A percentile compares a stretch with the other conserved stretches of the same genome.
These are phyloP conservation scores for Tetracentron sinense DNA, from an alignment of 164 flowering plant species.

Conservation along the genomic window DNA sequence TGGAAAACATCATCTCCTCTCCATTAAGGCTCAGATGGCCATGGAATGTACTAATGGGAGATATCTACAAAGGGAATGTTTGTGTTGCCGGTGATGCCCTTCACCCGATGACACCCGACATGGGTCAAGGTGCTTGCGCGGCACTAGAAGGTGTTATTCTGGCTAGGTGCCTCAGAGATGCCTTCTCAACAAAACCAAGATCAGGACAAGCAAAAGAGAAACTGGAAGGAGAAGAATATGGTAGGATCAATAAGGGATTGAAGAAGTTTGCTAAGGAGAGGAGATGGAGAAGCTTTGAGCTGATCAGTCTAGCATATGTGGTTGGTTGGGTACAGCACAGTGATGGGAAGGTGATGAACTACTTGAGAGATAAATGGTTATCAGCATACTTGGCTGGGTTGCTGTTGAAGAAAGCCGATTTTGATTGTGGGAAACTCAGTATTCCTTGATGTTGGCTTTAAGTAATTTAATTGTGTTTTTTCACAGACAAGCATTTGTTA, in stretches of 20 bases:
- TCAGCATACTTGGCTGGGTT: constrained; percentile 15
- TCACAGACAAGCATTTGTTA: neutral
- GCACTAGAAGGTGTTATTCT: constrained; percentile 41
- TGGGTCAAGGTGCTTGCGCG: constrained; percentile 53
- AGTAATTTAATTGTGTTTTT: neutral
- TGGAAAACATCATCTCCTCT: constrained; percentile 20
- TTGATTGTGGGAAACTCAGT: constrained; percentile 40
- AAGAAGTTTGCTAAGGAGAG: constrained; percentile 38
- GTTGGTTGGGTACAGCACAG: constrained; percentile 37
- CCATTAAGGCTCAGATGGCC: constrained; percentile 34
- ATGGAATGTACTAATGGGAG: constrained; percentile 36
- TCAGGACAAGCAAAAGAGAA: constrained; percentile 1
- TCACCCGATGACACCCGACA: constrained; percentile 64
- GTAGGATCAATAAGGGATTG: constrained; percentile 30
- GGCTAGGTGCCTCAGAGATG: constrained; percentile 38
- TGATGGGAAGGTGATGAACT: constrained; percentile 24
- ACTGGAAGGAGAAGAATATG: too few relatives aligned
- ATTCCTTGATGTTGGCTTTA: constrained; percentile 10
- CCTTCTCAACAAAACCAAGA: constrained; percentile 12
- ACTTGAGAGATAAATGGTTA: constrained; percentile 34
- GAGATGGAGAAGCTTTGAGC: constrained; percentile 48
- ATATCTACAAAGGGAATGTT: constrained; percentile 37
- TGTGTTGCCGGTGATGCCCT: constrained; percentile 50
- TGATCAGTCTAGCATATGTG: constrained; percentile 28
- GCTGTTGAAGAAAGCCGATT: constrained; percentile 29